Base-by-base conservation (phyloP, 352 stramenopile species). In the Blastocystis hominis region DNA sequence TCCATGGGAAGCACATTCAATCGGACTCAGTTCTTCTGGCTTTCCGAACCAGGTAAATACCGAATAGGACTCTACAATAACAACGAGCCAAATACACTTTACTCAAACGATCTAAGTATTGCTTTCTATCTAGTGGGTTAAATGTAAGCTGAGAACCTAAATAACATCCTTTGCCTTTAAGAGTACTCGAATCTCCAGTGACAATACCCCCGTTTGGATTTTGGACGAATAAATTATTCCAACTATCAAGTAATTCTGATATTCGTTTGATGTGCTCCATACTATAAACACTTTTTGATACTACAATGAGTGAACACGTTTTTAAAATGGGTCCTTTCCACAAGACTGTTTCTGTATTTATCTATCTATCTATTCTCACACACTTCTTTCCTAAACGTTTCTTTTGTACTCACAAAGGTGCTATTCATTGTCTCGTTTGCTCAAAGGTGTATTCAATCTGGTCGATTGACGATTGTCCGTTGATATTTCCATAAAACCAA, bases 21-120 rank as follows among this genome's bases (percentile, higher is more conserved):
- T 34, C 9, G 72, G 72, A 84, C 72, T 84, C 6, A 84, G 56
- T 64, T 64, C 36, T 34, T 63, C 30, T 13, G 72, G 72, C 55
- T 66, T 84, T 69, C 44, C 72, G 68, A 84, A 84, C 72, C 72
- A 84, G 20, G 59, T 84, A 30, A 84, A 84, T 2, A 84, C 53
- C 7, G 72, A 54, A 53, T 66, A 84, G 1, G 72, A 68, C 15
- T 20, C 72, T 84, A 69, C 42, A 34, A 6, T 84, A 1, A 84
- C 53, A 53, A 13, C 9, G 9, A 30, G 3, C 1, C 10, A 15
- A 47, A 40, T 17, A 50, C 6, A 38, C 15, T 7, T n/a, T 46
- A 84, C 72, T 9, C 30, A 84, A 64, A 54, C 72, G 50, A 40
- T 44, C 36, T 24, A 66, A 53, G 36, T 84, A 84, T 40, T 84